Base-by-base conservation (phyloP, 495 filamentous ascomycete genomes). In the Penicillium egyptiacum region DNA sequence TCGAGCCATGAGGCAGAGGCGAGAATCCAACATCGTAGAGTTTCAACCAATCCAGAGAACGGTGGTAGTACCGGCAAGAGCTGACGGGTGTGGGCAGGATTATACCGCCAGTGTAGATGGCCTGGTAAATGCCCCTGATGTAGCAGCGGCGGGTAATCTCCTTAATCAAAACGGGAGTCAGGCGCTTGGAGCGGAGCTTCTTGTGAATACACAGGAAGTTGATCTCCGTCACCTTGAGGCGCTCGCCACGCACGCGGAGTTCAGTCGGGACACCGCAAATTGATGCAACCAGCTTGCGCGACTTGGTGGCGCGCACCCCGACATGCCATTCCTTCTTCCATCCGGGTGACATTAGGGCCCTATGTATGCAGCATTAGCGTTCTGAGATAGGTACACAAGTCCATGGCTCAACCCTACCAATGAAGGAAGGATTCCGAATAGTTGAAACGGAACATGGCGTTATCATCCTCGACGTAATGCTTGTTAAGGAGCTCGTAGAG, bases 171-270 rank as follows among this genome's bases (percentile, higher is more conserved):
- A 96, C 88, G 0, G 94, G 94, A 0, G 94, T 83, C 39, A 98
- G 82, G 11, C 95, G 86, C 74, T 98, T 97, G 14, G 87, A 85
- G 41, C 95, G 89, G 9, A 98, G 85, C 73, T 97, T 98, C 79
- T 96, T 98, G 80, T 98, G 95, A 59, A 98, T 85, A 69, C 91
- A 95, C 50, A 98, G 88, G 78, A 96, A 98, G 75, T 98, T 98
- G 75, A 98, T 92, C 69, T 98, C 94, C 31, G 88, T 92, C 53
- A 86, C 85, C 50, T 85, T 85, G 61, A 98, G 70, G 45, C 80
- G 73, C 47, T 88, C 88, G 45, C 85, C 77, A 26, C 92, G 89
- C 20, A 98, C 87, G 47, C 88, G 89, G 26, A 98, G 73, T 45
- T 84, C 79, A 42, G 90, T 85, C 1, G 95, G 94, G 8, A 96